Conservation (phyloP, 108 stramenopile species). For the Poteriospumella lacustris region DNA sequence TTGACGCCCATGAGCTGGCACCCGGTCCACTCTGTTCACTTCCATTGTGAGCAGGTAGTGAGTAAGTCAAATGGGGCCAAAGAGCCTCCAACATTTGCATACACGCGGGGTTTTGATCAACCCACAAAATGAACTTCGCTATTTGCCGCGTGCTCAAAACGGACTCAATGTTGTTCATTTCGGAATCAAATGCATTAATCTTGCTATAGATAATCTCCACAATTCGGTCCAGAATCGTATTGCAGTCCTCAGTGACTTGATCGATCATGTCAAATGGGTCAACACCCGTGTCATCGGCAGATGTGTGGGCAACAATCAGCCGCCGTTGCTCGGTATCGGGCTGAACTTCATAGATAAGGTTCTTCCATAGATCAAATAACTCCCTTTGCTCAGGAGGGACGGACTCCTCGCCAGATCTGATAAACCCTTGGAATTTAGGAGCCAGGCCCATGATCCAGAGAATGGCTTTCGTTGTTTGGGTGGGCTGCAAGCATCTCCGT, state of each 20-base stretch:
- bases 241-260: background rate
- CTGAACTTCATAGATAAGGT: background rate
- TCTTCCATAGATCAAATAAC: background rate
- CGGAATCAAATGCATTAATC: slow-evolving; percentile 65
- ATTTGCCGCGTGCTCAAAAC: slow-evolving; percentile 53
- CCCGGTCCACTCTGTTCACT: too few species aligned
- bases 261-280: background rate
- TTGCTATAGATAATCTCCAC: slow-evolving; percentile 36
- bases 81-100: slow-evolving; percentile 91
- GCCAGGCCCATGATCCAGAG: slow-evolving; percentile 11
- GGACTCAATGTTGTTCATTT: slow-evolving; percentile 65
- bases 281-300: background rate
- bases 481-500: slow-evolving; percentile 22
- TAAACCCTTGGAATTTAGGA: background rate
- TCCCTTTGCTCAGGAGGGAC: background rate
- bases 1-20: too few species aligned
- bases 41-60: too few species aligned
- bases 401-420: background rate
- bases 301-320: background rate
- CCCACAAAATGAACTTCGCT: slow-evolving; percentile 88
- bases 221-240: slow-evolving; percentile 19
- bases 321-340: background rate
- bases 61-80: slow-evolving; percentile 59
- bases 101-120: slow-evolving; percentile 76
- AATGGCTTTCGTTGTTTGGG: slow-evolving; percentile 21